Percentiles rank a stretch among this genome's conserved stretches.
Evolutionary conservation across 345 rosid species (phyloP).

Genomic region (Eucalyptus guilfoylei): DNA sequence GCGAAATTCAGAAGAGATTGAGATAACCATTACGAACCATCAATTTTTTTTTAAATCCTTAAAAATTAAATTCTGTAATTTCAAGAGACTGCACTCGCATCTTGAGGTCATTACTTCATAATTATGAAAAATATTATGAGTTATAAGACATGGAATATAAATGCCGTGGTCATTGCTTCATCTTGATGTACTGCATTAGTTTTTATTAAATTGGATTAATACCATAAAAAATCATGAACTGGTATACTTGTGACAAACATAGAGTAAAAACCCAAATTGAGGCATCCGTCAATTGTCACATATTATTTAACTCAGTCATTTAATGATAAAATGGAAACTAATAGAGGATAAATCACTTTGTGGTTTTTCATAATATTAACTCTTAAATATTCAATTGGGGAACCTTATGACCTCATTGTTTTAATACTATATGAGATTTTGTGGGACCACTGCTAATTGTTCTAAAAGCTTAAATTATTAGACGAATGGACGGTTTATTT

Average conservation of each 20-base stretch:
- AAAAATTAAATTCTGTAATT: neutral
- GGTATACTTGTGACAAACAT: rapidly evolving
- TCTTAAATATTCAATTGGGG: too few relatives aligned
- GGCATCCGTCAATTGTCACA: rapidly evolving
- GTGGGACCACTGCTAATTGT: rapidly evolving
- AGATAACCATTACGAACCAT: neutral
- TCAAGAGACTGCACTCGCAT: neutral
- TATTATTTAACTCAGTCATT: too few relatives aligned
- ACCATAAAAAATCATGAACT: too few relatives aligned
- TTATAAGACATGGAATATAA: neutral
- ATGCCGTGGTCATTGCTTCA: too few relatives aligned
- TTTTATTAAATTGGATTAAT: too few relatives aligned
- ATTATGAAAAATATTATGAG: neutral
- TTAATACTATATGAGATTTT: too few relatives aligned
- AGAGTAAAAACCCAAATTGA: too few relatives aligned
- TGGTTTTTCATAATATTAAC: too few relatives aligned
- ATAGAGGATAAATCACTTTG: too few relatives aligned
- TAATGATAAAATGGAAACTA: too few relatives aligned
- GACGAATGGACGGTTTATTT: rapidly evolving
- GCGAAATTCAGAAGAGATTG: neutral
- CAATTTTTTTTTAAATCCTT: neutral
- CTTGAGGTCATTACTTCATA: neutral
- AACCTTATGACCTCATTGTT: too few relatives aligned
- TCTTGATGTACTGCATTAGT: too few relatives aligned
- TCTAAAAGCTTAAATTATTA: rapidly evolving